phyloP scores from a whole-genome alignment of 2,329 filamentous ascomycete species.

The Botrytis paeoniae region DNA sequence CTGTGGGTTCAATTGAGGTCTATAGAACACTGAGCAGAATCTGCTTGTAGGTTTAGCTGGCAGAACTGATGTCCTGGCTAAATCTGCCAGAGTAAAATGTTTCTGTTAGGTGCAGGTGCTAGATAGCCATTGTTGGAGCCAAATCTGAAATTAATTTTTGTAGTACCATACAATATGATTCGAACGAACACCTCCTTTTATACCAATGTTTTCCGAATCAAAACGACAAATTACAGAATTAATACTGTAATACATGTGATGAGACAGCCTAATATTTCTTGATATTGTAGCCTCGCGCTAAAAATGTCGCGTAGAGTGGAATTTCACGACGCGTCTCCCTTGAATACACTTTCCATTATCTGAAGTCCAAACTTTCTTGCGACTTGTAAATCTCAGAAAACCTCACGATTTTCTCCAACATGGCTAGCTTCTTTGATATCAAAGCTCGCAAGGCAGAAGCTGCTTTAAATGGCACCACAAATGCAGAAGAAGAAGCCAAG shows the following conservation, averaged over 20 bases:
- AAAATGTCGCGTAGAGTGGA: slow-evolving; percentile 19
- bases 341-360: background rate
- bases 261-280: background rate
- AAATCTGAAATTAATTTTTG: background rate
- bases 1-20: background rate
- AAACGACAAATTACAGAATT: background rate
- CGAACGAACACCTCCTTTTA: background rate
- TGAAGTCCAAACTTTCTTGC: background rate
- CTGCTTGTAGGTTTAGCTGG: background rate
- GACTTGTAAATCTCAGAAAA: background rate
- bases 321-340: slow-evolving; percentile 21
- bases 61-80: background rate
- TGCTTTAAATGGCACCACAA: slow-evolving; percentile 58
- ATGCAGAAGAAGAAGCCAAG: slow-evolving; percentile 60
- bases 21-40: background rate
- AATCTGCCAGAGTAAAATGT: background rate
- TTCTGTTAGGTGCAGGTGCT: background rate
- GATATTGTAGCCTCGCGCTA: slow-evolving; percentile 11
- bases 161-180: background rate
- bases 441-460: slow-evolving; percentile 83
- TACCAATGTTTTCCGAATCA: background rate
- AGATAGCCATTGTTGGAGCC: background rate
- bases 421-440: slow-evolving; percentile 94
- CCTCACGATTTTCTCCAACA: slow-evolving; percentile 38
- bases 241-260: background rate